Base-by-base conservation (phyloP, 2,329 filamentous ascomycete species). In the Ramichloridium luteum region DNA sequence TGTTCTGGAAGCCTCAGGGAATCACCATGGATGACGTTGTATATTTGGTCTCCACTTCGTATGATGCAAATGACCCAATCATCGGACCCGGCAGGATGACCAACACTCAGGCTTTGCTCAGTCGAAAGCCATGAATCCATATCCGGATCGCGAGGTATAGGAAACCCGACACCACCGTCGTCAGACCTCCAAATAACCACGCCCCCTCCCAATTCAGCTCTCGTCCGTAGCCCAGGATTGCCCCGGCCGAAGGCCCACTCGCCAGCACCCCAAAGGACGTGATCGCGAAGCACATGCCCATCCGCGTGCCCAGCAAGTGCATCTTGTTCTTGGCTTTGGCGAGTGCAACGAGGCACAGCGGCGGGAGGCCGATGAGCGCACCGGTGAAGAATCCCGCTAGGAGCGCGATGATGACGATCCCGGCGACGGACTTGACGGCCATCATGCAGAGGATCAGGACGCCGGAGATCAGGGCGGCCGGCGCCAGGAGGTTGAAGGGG, bases 391-490 rank as follows among this genome's bases (percentile, higher is more conserved):
- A 55, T 10, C 57, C 58, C 14, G 42, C 46, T 16, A 57, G 34
- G 1, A 59, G 25, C 1, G 54, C 43, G 16, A 52, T 25, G 8
- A 48, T 40, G 8, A 61, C 36, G 12, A 57, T 38, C 5, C 39
- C 46, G 2, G 41, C 39, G 4, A 41, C 33, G 4, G 42, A 51
- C 4, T 46, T 35, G 2, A 76, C 67, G 1, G 58, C 62, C 2
- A 62, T 59, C 72, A 73, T 77, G 29, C 59, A 60, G 44, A 64
- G 72, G 10, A 69, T 48, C 26, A 69, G 50, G 10, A 65, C 43
- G 2, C 59, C 58, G 2, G 66, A 54, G 4, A 59, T 34, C 8
- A 63, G 45, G 3, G 56, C 58, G 26, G 62, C 59, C 0, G 68
- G 59, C 13, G 70, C 60, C 18, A 70, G 58, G 26, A 27, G 26